Conservation (phyloP, 139 green algal genomes). For the Coelastrella sp. region DNA sequence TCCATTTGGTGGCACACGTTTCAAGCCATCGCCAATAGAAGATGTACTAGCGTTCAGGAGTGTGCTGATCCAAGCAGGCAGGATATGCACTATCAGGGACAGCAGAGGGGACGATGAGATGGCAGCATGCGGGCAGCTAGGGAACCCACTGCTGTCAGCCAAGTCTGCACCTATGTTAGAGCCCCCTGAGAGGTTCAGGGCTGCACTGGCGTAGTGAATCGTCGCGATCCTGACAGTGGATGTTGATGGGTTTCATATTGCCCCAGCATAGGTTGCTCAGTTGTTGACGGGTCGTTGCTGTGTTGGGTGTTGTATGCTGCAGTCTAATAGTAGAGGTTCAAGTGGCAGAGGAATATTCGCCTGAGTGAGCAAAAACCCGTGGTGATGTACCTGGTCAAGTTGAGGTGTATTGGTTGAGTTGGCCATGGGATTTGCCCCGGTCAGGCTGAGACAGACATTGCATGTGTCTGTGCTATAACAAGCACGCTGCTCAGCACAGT, state of each 20-base stretch:
- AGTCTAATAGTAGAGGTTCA: too few relatives aligned
- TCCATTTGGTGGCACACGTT: conserved; percentile 68
- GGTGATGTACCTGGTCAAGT: too few relatives aligned
- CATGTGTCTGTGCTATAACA: too few relatives aligned
- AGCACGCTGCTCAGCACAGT: too few relatives aligned
- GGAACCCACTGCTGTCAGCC: conserved; percentile 40
- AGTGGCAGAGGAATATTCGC: too few relatives aligned
- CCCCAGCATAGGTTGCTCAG: too few relatives aligned
- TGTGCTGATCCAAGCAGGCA: conserved; percentile 62
- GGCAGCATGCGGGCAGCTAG: conserved; percentile 92
- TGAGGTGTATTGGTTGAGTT: too few relatives aligned
- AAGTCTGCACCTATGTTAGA: conserved; percentile 48
- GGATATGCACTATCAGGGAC: conserved; percentile 84
- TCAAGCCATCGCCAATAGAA: conserved; percentile 51
- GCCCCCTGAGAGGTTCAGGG: conserved; percentile 47
- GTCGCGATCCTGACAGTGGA: neutral
- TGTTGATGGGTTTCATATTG: neutral
- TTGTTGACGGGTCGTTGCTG: too few relatives aligned
- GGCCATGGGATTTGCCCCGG: too few relatives aligned
- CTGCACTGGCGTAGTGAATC: conserved; percentile 10
- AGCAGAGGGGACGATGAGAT: conserved; percentile 86
- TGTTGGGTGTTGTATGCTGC: too few relatives aligned
- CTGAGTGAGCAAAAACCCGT: too few relatives aligned
- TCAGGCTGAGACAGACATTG: too few relatives aligned
- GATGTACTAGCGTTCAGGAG: conserved; percentile 74